These are phyloP conservation scores for Aspergillus sp. DNA, from an alignment of 2,329 filamentous ascomycete genomes.

Conservation along the genomic window DNA sequence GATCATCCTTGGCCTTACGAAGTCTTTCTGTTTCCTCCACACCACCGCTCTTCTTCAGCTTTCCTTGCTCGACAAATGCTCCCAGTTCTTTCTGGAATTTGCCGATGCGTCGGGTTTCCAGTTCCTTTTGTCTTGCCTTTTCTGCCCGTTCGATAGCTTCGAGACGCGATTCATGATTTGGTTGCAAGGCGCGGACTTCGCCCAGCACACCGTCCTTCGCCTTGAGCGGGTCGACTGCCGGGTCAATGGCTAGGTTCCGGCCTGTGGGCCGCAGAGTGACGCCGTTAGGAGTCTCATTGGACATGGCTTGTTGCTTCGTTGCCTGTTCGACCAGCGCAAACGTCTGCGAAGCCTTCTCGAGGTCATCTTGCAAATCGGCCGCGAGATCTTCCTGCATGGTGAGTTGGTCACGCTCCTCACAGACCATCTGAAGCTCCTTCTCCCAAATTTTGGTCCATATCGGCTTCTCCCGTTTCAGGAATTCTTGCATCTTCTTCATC, in stretches of 20 bases:
- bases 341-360: constrained; percentile 89
- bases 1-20: constrained; percentile 77
- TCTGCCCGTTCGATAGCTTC: constrained; percentile 98
- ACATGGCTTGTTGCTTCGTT: constrained; percentile 89
- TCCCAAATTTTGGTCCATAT: constrained; percentile 99
- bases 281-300: constrained; percentile 44
- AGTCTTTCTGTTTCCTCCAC: constrained; percentile 88
- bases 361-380: constrained; percentile 83
- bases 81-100: constrained; percentile 82
- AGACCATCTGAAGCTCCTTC: constrained; percentile 91
- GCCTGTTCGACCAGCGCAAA: constrained; percentile 95
- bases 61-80: constrained; percentile 79
- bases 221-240: constrained; percentile 62
- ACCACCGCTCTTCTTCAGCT: constrained; percentile 91
- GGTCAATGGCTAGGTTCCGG: constrained; percentile 44
- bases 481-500: constrained; percentile 90
- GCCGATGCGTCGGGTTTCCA: constrained; percentile 65
- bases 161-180: constrained; percentile 85
- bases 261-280: constrained; percentile 45
- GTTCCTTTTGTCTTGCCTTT: constrained; percentile 79
- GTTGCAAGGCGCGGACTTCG: constrained; percentile 86
- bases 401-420: constrained; percentile 88
- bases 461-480: constrained; percentile 83
- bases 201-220: constrained; percentile 89
- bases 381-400: constrained; percentile 95